A percentile compares a stretch with the other conserved stretches of the same genome.
Conservation (phyloP, 257 asterid species). For the Catharanthus roseus region DNA sequence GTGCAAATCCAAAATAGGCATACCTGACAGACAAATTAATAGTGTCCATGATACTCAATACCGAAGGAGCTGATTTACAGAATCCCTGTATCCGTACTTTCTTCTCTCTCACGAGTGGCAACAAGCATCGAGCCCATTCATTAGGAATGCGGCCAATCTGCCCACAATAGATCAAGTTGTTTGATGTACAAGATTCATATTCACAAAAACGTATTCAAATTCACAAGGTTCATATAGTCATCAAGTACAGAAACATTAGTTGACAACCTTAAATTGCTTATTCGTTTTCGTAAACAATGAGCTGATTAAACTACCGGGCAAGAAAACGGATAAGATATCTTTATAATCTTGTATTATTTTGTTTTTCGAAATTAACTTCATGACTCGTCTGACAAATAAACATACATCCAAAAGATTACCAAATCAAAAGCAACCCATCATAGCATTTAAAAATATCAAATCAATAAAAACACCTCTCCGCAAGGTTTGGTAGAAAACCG, state of each 20-base stretch:
- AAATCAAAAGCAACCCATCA: not conserved
- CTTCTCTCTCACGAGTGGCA: conserved; percentile 84
- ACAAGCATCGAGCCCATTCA: conserved; percentile 90
- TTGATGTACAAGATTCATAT: not conserved
- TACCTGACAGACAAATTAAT: conserved; percentile 68
- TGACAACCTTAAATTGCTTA: not conserved
- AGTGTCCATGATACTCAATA: conserved; percentile 80
- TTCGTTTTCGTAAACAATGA: not conserved
- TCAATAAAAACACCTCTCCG: conserved; percentile 64
- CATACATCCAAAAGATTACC: not conserved
- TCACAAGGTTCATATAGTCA: too few species aligned
- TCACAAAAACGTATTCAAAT: not conserved
- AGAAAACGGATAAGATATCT: not conserved
- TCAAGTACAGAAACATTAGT: not conserved
- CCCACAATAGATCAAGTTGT: conserved; percentile 10
- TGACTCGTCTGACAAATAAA: not conserved
- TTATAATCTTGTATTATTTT: not conserved
- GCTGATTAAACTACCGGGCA: conserved; percentile 3
- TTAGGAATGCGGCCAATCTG: conserved; percentile 98
- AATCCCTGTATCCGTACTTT: conserved; percentile 56
- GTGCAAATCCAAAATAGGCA: conserved; percentile 10
- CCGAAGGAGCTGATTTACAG: conserved; percentile 79
- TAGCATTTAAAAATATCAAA: not conserved
- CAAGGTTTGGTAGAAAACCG: conserved; percentile 63
- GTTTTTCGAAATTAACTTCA: not conserved